Base-by-base conservation (phyloP, 345 rosid species). In the Sonneratia alba region DNA sequence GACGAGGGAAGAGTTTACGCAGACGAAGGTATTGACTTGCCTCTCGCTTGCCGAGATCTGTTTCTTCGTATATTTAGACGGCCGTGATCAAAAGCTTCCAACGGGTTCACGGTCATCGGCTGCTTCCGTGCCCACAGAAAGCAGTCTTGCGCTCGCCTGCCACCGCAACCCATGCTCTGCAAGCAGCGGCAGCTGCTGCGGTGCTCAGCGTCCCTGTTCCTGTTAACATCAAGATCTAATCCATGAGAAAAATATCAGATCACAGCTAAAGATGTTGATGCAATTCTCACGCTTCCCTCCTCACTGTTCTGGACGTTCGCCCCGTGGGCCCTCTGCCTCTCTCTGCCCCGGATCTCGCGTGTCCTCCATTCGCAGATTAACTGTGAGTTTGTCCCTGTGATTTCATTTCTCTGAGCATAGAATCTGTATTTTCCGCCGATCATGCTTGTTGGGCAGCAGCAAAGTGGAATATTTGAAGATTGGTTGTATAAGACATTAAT, bases 71-170 rank as follows among this genome's bases (percentile, higher is more conserved):
- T 6, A 21, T 22, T n/a, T 57, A 57, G 32, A 57, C 63, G 63
- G 34, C 63, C 27, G 4, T n/a, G 63, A 57, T 22, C 32, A 32
- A 7, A 57, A 57, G 59, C 59, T 53, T 53, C 59, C 63, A 57
- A 10, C 63, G 3, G 63, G 13, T 57, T 22, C 34, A 3, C 32
- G 21, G 59, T 22, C 32, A 57, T 57, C 63, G n/a, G 63, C 63
- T 57, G 34, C 13, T 22, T 9, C 66, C 66, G 66, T 34, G 66
- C 66, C 66, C 66, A 62, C 66, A 11, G 66, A 32, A 62, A 62
- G 7, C 63, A 2, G 32, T 62, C 37, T 34, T 11, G 38, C 14
- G 38, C 66, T 59, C 36, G 34, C 24, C 64, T 62, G 37, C 66
- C 37, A 11, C 63, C 63, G 63, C 32, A 55, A 47, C 15, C 51